Conservation (phyloP, 1,284 basidiomycete species). For the Anthracocystis panici-leucophaei region DNA sequence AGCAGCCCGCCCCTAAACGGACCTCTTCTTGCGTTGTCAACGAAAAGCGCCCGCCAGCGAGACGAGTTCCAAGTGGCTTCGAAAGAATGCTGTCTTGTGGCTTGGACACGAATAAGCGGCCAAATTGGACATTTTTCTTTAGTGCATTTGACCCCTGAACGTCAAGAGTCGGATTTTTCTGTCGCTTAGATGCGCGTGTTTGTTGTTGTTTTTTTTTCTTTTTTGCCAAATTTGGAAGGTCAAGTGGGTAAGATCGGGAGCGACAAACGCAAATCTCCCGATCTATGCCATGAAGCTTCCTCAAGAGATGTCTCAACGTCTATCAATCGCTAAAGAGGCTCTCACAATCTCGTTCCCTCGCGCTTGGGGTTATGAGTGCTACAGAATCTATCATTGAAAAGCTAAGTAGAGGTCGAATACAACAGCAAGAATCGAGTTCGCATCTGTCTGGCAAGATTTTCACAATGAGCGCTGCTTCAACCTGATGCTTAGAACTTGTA, state of each 20-base stretch:
- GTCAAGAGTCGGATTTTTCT: neutral
- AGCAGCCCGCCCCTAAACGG: neutral
- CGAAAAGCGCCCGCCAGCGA: neutral
- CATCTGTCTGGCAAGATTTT: neutral
- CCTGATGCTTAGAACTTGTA: constrained; percentile 56
- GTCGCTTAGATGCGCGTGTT: neutral
- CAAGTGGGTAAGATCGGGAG: constrained; percentile 4
- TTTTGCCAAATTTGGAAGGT: constrained; percentile 32
- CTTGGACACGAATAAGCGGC: neutral
- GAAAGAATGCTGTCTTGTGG: neutral
- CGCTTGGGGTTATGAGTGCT: no score
- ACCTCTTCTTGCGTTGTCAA: neutral
- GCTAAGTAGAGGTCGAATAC: no score
- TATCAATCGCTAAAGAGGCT: no score
- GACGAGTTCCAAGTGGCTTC: neutral
- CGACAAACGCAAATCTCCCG: no score
- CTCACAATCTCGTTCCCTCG: no score
- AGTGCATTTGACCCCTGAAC: constrained; percentile 27
- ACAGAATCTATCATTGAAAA: no score
- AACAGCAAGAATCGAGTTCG: no score
- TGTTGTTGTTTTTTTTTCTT: no score
- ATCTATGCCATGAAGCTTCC: no score
- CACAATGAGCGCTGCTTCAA: neutral
- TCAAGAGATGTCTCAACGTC: no score
- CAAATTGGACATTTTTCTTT: constrained; percentile 18